Evolutionary conservation across 1,139 yeast genomes (phyloP).

Genomic region (Suhomyces bokatorum): DNA sequence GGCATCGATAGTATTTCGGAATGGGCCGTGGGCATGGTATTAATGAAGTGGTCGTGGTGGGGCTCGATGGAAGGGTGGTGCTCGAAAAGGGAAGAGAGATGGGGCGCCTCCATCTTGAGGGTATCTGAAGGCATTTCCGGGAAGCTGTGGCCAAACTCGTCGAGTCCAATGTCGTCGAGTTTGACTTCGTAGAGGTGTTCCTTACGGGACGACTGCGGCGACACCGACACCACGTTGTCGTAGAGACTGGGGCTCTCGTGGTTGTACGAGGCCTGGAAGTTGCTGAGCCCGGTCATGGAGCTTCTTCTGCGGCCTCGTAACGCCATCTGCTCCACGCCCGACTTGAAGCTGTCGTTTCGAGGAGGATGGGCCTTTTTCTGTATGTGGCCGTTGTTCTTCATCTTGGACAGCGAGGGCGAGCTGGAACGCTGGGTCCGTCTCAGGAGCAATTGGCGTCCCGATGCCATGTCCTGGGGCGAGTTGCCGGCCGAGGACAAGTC

Average conservation of each 20-base stretch:
- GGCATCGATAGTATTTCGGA: constrained; percentile 2
- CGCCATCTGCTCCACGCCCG: constrained; percentile 5
- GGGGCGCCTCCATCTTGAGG: constrained; percentile 5
- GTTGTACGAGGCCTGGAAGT: not conserved
- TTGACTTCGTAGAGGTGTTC: constrained; percentile 3
- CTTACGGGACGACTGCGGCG: constrained; percentile 5
- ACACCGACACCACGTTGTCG: constrained; percentile 1
- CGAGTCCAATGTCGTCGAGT: constrained; percentile 5
- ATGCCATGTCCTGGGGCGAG: constrained; percentile 7
- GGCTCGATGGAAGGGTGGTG: not conserved
- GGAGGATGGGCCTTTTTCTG: constrained; percentile 29
- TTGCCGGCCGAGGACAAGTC: constrained; percentile 27
- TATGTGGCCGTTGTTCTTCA: constrained; percentile 32
- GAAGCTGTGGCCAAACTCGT: constrained; percentile 7
- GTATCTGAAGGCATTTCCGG: constrained; percentile 8
- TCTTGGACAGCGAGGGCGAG: constrained; percentile 25
- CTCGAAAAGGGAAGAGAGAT: constrained; percentile 8
- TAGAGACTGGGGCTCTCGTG: not conserved
- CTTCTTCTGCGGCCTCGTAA: constrained; percentile 8
- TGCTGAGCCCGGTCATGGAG: constrained; percentile 1
- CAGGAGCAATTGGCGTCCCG: constrained; percentile 9
- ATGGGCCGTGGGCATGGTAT: not conserved
- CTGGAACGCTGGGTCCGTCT: constrained; percentile 20
- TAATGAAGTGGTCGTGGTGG: constrained; percentile 1
- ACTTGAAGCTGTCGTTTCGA: constrained; percentile 6